A percentile compares a stretch with the other conserved stretches of the same genome.
Evolutionary conservation across 2,329 filamentous ascomycete genomes (phyloP).

Genomic region (Xylaria sp.): DNA sequence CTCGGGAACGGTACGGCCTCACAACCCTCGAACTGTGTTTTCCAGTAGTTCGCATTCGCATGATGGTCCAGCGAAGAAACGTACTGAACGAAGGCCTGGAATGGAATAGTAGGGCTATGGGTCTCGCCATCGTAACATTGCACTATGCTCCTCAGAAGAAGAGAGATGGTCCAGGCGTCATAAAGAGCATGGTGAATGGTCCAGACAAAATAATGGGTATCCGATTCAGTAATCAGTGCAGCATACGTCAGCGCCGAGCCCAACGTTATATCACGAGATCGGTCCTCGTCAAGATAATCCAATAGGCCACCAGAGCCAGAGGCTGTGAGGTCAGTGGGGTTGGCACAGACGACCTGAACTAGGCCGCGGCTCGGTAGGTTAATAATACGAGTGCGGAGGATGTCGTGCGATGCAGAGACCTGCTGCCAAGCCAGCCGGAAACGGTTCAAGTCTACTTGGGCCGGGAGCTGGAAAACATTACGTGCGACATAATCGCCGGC

Average conservation of each 20-base stretch:
- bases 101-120: neutral
- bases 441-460: constrained; percentile 5
- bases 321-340: neutral
- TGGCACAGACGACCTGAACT: constrained; percentile 12
- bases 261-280: constrained; percentile 2
- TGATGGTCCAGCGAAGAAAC: constrained; percentile 15
- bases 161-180: constrained; percentile 42
- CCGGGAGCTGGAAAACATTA: neutral
- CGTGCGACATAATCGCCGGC: constrained; percentile 15
- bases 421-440: constrained; percentile 20
- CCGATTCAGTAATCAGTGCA: neutral
- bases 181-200: constrained; percentile 42
- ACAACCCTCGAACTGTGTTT: constrained; percentile 28
- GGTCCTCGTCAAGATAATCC: constrained; percentile 2
- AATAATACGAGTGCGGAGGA: constrained; percentile 26
- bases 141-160: constrained; percentile 19
- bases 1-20: constrained; percentile 2
- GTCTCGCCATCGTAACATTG: constrained; percentile 22
- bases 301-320: neutral
- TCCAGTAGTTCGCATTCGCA: constrained; percentile 32
- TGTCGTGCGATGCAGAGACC: neutral
- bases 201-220: constrained; percentile 33
- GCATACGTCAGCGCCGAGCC: neutral
- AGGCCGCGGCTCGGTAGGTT: constrained; percentile 2
- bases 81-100: constrained; percentile 13